Evolutionary conservation across 768 basidiomycete species (phyloP).

Genomic region (Kwoniella botswanensis): DNA sequence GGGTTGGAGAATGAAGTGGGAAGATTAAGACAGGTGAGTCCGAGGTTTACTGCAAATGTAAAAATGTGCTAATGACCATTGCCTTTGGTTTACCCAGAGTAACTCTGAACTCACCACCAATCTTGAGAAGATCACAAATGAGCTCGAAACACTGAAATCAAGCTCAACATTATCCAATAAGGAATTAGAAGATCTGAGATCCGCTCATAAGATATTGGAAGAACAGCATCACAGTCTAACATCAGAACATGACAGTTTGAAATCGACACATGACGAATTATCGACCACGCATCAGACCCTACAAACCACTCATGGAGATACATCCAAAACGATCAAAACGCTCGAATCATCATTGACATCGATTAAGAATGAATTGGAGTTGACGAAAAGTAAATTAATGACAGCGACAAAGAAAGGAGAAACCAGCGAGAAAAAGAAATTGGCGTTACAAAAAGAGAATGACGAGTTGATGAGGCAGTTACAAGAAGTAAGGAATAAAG

Average conservation of each 20-base stretch:
- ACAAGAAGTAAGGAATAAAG: constrained; percentile 54
- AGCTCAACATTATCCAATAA: constrained; percentile 10
- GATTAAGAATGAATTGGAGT: constrained; percentile 1
- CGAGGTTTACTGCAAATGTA: neutral
- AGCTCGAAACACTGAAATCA: constrained; percentile 13
- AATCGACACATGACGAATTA: constrained; percentile 23
- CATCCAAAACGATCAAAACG: constrained; percentile 6
- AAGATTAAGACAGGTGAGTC: constrained; percentile 48
- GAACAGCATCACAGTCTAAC: constrained; percentile 17
- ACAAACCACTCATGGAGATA: constrained; percentile 9
- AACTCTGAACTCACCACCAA: constrained; percentile 31
- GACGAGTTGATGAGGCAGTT: constrained; percentile 51
- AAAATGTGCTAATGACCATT: neutral
- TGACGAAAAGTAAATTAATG: constrained; percentile 23
- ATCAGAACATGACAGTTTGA: constrained; percentile 21
- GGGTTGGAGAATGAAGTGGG: constrained; percentile 51
- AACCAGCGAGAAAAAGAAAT: constrained; percentile 42
- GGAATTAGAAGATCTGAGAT: constrained; percentile 19
- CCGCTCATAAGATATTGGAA: constrained; percentile 17
- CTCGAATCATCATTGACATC: constrained; percentile 15
- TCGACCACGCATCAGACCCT: constrained; percentile 13
- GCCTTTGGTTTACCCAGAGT: constrained; percentile 10
- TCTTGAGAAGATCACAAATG: constrained; percentile 14
- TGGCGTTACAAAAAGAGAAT: constrained; percentile 52
- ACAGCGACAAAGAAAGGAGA: constrained; percentile 45